Evolutionary conservation across 2,329 filamentous ascomycete species (phyloP).

Genomic region (Rutstroemia sp.): DNA sequence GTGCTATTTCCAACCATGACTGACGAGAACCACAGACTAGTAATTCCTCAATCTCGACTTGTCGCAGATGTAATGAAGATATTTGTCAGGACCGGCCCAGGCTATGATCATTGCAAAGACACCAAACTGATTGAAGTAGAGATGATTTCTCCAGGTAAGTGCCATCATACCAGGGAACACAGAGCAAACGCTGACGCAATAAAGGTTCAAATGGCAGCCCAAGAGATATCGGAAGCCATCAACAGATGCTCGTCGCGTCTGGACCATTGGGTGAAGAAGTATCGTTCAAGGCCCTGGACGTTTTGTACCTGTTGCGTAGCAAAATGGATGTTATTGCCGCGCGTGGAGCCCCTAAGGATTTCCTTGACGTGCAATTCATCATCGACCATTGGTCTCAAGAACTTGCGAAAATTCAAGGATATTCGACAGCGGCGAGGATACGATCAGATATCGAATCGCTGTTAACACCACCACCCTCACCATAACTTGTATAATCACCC

Average conservation of each 20-base stretch:
- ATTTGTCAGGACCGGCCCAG: slow-evolving; percentile 1
- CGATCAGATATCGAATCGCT: neutral
- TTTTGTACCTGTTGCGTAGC: slow-evolving; percentile 1
- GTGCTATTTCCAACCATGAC: neutral
- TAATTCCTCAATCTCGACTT: neutral
- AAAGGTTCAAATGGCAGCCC: neutral
- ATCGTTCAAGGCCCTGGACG: neutral
- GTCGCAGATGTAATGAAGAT: slow-evolving; percentile 1
- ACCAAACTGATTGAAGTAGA: neutral
- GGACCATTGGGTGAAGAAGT: neutral
- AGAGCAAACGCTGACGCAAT: neutral
- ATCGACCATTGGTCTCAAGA: neutral
- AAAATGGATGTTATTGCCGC: slow-evolving; percentile 1
- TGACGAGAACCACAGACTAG: neutral
- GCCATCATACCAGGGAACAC: neutral
- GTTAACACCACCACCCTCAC: neutral
- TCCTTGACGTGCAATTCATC: slow-evolving; percentile 1
- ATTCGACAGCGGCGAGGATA: neutral
- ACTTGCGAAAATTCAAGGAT: neutral
- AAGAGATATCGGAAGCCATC: slow-evolving; percentile 5
- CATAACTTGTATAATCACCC: neutral
- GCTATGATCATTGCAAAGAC: neutral
- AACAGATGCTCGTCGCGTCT: neutral
- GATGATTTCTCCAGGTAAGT: neutral
- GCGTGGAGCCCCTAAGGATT: slow-evolving; percentile 1